phyloP scores from a whole-genome alignment of 257 asterid genomes.

The Ligustrum vulgare region DNA sequence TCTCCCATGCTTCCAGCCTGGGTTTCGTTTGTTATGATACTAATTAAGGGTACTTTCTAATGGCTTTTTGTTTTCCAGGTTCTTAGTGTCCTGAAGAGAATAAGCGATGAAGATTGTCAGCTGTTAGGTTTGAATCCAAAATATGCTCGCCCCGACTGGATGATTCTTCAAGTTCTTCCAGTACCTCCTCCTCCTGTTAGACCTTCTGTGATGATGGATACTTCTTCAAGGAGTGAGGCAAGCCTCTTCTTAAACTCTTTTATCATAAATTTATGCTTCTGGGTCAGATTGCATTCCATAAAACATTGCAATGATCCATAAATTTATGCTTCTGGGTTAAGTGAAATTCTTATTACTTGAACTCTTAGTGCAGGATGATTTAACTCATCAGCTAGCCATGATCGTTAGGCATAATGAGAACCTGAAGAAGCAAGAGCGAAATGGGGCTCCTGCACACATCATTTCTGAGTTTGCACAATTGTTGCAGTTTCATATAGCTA shows the following conservation, averaged over 20 bases:
- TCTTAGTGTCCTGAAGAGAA: slow-evolving; percentile 82
- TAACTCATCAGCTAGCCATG: slow-evolving; percentile 99
- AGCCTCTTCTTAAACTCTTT: slow-evolving; percentile 27
- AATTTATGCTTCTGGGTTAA: not conserved
- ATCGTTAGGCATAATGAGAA: slow-evolving; percentile 94
- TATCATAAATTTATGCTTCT: slow-evolving; percentile 6
- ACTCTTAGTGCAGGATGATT: slow-evolving; percentile 77
- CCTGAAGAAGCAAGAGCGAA: slow-evolving; percentile 92
- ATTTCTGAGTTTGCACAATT: slow-evolving; percentile 97
- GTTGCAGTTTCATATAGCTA: slow-evolving; percentile 96
- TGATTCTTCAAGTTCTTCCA: slow-evolving; percentile 99
- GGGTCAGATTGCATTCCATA: slow-evolving; percentile 5
- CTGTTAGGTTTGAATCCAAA: slow-evolving; percentile 81
- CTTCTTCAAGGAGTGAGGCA: slow-evolving; percentile 99
- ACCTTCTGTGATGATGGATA: slow-evolving; percentile 99
- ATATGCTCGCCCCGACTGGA: slow-evolving; percentile 99
- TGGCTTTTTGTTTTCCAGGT: slow-evolving; percentile 53
- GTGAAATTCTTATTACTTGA: slow-evolving; percentile 29
- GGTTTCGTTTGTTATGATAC: not conserved
- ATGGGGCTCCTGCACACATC: slow-evolving; percentile 99
- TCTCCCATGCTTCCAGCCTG: slow-evolving; percentile 7
- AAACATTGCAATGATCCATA: slow-evolving; percentile 5
- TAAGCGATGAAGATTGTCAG: slow-evolving; percentile 87
- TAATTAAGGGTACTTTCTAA: slow-evolving; percentile 1
- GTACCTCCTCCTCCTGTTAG: slow-evolving; percentile 99